Conservation (phyloP, 2,329 filamentous ascomycete species). For the Pseudocercospora eumusae region DNA sequence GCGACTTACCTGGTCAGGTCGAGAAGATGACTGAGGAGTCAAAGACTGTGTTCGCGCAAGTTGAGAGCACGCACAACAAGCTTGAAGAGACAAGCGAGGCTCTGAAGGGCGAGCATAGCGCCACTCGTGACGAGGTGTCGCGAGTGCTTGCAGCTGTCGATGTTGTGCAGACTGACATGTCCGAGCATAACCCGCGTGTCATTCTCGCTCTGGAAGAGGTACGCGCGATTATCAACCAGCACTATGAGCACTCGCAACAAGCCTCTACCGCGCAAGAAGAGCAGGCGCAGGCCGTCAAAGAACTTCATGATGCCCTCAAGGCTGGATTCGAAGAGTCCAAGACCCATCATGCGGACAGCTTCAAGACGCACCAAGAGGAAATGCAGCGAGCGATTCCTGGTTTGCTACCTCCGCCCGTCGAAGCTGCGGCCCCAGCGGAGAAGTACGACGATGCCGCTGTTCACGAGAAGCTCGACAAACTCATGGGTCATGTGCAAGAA, state of each 20-base stretch:
- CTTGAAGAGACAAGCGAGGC: conserved; percentile 74
- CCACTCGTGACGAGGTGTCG: conserved; percentile 78
- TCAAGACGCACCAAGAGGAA: conserved; percentile 46
- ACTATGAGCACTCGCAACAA: conserved; percentile 83
- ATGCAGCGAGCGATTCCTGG: conserved; percentile 47
- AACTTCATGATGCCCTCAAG: conserved; percentile 47
- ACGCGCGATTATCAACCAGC: conserved; percentile 76
- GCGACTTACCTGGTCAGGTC: conserved; percentile 60
- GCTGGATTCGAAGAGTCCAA: conserved; percentile 48
- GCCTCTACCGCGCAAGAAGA: conserved; percentile 41
- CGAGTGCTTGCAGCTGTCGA: conserved; percentile 73
- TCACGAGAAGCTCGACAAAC: conserved; percentile 51
- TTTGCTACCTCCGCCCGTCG: conserved; percentile 46
- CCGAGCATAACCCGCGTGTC: conserved; percentile 84
- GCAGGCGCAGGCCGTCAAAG: conserved; percentile 47
- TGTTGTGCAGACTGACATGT: conserved; percentile 73
- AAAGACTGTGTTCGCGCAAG: conserved; percentile 78
- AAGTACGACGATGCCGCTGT: conserved; percentile 64
- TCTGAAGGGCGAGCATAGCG: conserved; percentile 74
- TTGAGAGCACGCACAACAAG: conserved; percentile 75
- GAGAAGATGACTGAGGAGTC: conserved; percentile 87
- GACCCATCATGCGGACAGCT: conserved; percentile 37
- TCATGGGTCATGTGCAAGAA: conserved; percentile 64
- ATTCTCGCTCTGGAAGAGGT: conserved; percentile 84
- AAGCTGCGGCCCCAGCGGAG: conserved; percentile 47